Base-by-base conservation (phyloP, 106 monocot genomes). In the Dendrobium catenatum region DNA sequence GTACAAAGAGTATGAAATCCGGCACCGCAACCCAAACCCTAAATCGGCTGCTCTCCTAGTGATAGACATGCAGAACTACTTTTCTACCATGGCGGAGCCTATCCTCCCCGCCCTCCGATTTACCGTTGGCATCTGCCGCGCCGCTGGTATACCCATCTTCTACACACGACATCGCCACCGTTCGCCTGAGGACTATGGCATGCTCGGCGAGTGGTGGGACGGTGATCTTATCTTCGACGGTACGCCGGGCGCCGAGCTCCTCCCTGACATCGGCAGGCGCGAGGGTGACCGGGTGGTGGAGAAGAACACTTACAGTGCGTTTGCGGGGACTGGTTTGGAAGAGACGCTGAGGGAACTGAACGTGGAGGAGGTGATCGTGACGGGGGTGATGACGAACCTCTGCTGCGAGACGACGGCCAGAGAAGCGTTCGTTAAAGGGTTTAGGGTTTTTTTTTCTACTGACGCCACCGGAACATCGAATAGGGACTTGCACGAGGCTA, bases 401-500 rank as follows among this genome's bases (percentile, higher is more conserved):
- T 96, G 95, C 82, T 96, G 95, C 79, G 95, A 93, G 88, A 96
- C 93, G 16, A 85, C 95, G 54, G 89, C 93, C 56, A 88, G 95
- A 83, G 95, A 93, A 72, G 93, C 95, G 33, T 96, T 93, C 68
- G 79, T 90, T 0, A 88, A 85, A 80, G 95, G 91, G 49, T 96
- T 93, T 81, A 68, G 95, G 87, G 93, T 96, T 22, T 96, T 96
- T 89, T 93, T 93, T 84, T 93, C 91, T 9, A 83, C 88, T 3
- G 93, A 96, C 37, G 90, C 92, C 31, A 93, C 95, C 0, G 90
- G 67, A 31, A 93, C 93, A 9, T 19, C 80, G 51, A 85, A 66
- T 74, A 33, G n/a, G 44, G 95, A 93, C 11, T 77, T 96, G 79
- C 95, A 93, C 77, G 84, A 89, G 70, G 84, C 95, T 13, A 83